These are phyloP conservation scores for Metschnikowia lachancei DNA, from an alignment of 805 yeast species.

Conservation along the genomic window DNA sequence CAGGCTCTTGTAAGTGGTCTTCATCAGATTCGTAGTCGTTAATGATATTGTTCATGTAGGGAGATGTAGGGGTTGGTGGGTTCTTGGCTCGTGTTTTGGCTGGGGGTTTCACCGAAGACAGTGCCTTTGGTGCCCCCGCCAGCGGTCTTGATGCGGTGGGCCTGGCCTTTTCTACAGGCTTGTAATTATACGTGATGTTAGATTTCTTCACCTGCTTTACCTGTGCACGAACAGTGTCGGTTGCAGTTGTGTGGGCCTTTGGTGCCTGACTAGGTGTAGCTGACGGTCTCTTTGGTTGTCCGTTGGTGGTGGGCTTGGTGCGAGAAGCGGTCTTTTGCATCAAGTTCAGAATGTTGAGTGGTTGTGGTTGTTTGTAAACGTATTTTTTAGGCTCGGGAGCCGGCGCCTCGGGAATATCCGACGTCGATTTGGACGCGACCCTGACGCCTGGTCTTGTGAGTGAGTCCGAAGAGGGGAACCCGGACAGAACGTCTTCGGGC, in stretches of 20 bases:
- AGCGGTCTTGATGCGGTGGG: conserved; percentile 1
- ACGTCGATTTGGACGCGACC: conserved; percentile 22
- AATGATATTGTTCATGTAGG: conserved; percentile 28
- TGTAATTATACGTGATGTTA: conserved; percentile 35
- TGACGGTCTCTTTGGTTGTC: conserved; percentile 5
- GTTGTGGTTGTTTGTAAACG: conserved; percentile 39
- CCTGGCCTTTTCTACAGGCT: conserved; percentile 14
- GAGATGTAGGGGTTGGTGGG: conserved; percentile 17
- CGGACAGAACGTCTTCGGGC: conserved; percentile 2
- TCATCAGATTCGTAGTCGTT: conserved; percentile 24
- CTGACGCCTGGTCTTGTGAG: conserved; percentile 3
- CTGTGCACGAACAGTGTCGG: conserved; percentile 2
- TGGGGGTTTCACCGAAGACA: not conserved
- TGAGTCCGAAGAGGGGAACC: not conserved
- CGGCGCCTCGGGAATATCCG: conserved; percentile 22
- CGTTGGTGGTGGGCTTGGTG: not conserved
- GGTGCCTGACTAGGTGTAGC: conserved; percentile 7
- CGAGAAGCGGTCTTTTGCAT: conserved; percentile 25
- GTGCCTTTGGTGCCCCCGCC: not conserved
- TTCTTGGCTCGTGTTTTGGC: not conserved
- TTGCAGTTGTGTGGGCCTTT: conserved; percentile 9
- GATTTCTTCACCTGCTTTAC: conserved; percentile 21
- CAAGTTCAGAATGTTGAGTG: conserved; percentile 33
- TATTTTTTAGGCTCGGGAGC: conserved; percentile 22
- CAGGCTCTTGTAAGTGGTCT: not conserved